phyloP scores from a whole-genome alignment of 2,329 filamentous ascomycete species.

The Plenodomus lindquistii region DNA sequence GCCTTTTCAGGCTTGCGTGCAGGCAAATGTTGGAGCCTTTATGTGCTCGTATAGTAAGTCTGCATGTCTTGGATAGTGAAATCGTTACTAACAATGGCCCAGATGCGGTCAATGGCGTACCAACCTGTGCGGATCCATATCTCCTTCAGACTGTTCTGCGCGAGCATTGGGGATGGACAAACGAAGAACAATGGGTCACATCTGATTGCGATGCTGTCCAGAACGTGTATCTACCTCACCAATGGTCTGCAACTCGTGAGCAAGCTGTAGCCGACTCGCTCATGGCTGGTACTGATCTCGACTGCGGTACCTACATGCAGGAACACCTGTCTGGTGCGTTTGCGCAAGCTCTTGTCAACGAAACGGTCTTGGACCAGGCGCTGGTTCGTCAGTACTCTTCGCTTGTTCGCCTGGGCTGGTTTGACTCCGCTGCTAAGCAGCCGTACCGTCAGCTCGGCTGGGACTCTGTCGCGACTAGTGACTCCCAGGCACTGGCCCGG shows the following conservation, averaged over 20 bases:
- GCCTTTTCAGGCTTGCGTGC: slow-evolving; percentile 60
- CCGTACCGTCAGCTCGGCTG: slow-evolving; percentile 29
- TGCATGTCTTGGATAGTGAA: not conserved
- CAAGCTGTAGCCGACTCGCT: slow-evolving; percentile 30
- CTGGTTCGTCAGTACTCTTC: slow-evolving; percentile 59
- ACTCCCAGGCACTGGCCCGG: slow-evolving; percentile 60
- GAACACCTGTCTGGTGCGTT: slow-evolving; percentile 24
- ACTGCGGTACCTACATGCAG: slow-evolving; percentile 31
- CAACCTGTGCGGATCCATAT: slow-evolving; percentile 66
- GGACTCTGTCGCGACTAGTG: slow-evolving; percentile 55
- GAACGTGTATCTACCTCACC: slow-evolving; percentile 59
- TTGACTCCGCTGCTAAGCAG: slow-evolving; percentile 44
- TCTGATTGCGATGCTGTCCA: slow-evolving; percentile 67
- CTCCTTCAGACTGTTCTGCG: slow-evolving; percentile 66
- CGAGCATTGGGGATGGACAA: slow-evolving; percentile 67
- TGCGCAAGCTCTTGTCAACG: slow-evolving; percentile 32
- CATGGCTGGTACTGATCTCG: slow-evolving; percentile 30
- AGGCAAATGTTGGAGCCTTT: slow-evolving; percentile 53
- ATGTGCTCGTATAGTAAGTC: slow-evolving; percentile 58
- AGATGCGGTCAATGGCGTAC: slow-evolving; percentile 66
- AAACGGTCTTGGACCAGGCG: slow-evolving; percentile 54
- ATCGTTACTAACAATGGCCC: slow-evolving; percentile 42
- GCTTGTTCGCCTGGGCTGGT: slow-evolving; percentile 56
- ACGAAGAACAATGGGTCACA: slow-evolving; percentile 64
- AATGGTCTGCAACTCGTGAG: slow-evolving; percentile 37